Conservation (phyloP, 169 alveolate genomes). For the Plasmodium chabaudi region DNA sequence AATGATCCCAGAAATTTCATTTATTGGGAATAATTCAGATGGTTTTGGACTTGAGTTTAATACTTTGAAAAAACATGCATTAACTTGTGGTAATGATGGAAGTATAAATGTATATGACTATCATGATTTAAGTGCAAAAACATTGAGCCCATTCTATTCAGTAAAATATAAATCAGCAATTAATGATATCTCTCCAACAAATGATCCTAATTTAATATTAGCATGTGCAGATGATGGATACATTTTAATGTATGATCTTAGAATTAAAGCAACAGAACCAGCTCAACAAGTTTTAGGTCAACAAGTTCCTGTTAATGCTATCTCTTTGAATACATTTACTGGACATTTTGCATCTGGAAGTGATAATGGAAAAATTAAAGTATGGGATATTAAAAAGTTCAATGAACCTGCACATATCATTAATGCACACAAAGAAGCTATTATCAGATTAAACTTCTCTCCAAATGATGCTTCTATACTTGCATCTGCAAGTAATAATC, state of each 20-base stretch:
- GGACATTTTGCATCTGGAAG: slow-evolving; percentile 72
- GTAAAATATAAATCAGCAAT: slow-evolving; percentile 48
- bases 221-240: slow-evolving; percentile 73
- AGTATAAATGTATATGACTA: slow-evolving; percentile 16
- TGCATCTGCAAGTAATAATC: slow-evolving; percentile 55
- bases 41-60: slow-evolving; percentile 57
- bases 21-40: slow-evolving; percentile 42
- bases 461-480: slow-evolving; percentile 56
- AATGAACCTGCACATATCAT: slow-evolving; percentile 56
- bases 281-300: slow-evolving; percentile 53
- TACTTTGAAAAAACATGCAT: slow-evolving; percentile 7
- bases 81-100: slow-evolving; percentile 73
- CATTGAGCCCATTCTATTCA: slow-evolving; percentile 17
- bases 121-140: slow-evolving; percentile 4
- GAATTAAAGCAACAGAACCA: slow-evolving; percentile 44
- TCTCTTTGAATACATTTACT: slow-evolving; percentile 29
- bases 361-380: slow-evolving; percentile 65
- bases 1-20: slow-evolving; percentile 60
- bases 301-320: slow-evolving; percentile 50
- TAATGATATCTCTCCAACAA: slow-evolving; percentile 47
- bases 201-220: slow-evolving; percentile 48
- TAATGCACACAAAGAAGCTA: slow-evolving; percentile 62
- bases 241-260: slow-evolving; percentile 34
- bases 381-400: slow-evolving; percentile 56
- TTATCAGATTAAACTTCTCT: slow-evolving; percentile 51